Conservation (phyloP, 176 grass and related monocot genomes). For the Carex myosuroides region DNA sequence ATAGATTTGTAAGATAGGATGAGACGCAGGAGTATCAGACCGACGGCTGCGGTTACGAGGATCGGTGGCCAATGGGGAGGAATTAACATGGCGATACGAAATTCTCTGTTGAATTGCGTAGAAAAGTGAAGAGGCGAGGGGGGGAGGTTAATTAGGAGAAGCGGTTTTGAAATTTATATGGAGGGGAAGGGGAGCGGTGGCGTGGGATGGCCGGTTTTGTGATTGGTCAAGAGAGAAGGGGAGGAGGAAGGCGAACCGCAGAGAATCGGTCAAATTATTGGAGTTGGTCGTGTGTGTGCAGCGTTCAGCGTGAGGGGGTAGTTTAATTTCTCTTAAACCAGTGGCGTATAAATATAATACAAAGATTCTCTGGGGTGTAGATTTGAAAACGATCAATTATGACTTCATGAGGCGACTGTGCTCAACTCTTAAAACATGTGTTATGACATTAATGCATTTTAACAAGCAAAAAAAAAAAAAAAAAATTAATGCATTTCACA, state of each 20-base stretch:
- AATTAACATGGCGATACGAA: not conserved
- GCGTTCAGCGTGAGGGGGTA: not conserved
- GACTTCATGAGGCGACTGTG: too few species aligned
- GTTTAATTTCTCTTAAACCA: not conserved
- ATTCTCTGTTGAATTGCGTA: not conserved
- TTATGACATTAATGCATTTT: too few species aligned
- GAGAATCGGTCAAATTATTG: not conserved
- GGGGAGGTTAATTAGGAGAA: not conserved
- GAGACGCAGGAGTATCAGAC: slow-evolving; percentile 33
- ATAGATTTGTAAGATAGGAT: slow-evolving; percentile 52
- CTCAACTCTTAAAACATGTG: too few species aligned
- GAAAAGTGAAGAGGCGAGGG: not conserved
- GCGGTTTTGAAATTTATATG: not conserved
- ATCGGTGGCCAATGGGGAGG: not conserved
- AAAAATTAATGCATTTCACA: too few species aligned
- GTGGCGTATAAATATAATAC: not conserved
- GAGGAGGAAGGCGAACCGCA: not conserved
- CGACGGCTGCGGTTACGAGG: not conserved
- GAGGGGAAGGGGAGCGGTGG: not conserved
- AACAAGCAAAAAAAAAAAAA: too few species aligned
- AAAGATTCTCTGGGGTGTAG: too few species aligned
- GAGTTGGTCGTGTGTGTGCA: not conserved
- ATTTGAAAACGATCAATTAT: too few species aligned
- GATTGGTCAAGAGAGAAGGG: not conserved
- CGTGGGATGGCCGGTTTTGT: not conserved